Evolutionary conservation across 2,329 filamentous ascomycete genomes (phyloP), one percentile per base, ranked within the genome.

Genomic region (Venturia oleaginea): DNA sequence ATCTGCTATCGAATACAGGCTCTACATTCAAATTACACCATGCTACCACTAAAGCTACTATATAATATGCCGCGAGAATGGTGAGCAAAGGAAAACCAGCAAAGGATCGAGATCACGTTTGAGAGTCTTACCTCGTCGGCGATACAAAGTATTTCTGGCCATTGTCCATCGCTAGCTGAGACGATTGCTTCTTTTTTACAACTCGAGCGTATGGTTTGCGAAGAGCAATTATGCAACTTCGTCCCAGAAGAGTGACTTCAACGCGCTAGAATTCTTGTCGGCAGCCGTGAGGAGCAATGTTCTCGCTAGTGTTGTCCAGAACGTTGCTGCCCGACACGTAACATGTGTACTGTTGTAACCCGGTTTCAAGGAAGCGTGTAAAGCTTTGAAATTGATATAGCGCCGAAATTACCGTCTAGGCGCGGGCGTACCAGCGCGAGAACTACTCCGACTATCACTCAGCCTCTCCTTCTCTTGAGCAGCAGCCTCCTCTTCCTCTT

Each of bases 401-500:
- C 30, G 15, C 7, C 15, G 19, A 57, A 22, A 7, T 57, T 34
- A 57, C 51, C 51, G 51, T 4, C 17, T 27, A n/a, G 51, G 46
- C 46, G 46, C 46, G 27, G 46, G 51, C 51, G 51, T 57, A n/a
- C 27, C 27, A 57, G 51, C 27, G 17, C 51, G 51, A 57, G 15
- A 19, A 57, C 30, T 57, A 34, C 22, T 57, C 51, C 51, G 51
- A 19, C 30, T 34, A 13, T 37, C 59, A 43, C 34, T 60, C 34
- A 60, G 34, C 24, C 59, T 42, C 19, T 60, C 51, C 37, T 59
- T 34, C 32, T 63, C 51, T 22, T 32, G 37, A 11, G 46, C 37
- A 34, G 24, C 37, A 43, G 37, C 40, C 51, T 38, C 55, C 62
- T 46, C 27, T 8, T 88, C 84, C 66, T 83, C 79, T 10, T 80